Evolutionary conservation across 1,284 basidiomycete genomes (phyloP), one percentile per base, ranked within the genome.

Genomic region (Fomitiporia mediterranea): DNA sequence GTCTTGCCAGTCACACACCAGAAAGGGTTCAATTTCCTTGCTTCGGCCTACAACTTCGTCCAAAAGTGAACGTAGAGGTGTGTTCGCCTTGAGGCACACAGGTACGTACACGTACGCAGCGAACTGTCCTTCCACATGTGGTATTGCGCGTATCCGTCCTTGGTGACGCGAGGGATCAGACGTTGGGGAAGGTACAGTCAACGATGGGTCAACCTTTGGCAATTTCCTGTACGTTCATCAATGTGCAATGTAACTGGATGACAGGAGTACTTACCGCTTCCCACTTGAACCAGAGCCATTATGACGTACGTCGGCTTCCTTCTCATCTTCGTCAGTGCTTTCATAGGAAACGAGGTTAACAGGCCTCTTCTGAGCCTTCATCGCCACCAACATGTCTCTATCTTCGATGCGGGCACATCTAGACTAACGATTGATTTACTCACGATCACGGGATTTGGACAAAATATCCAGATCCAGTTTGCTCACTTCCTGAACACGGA

Each of bases 91-190:
- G 27, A 89, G 56, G 21, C 67, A 59, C 52, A 91, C 64, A 2
- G 84, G 79, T 8, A 90, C 74, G 66, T 87, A 93, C 56, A 92
- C 77, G 70, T 91, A 82, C 13, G 84, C 76, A 1, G 84, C 81
- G 66, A 81, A 92, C 67, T 91, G 89, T 0, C 91, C 91, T 27
- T 91, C 86, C 8, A 89, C 79, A 64, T 91, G 87, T 0, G 89
- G 87, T 0, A 71, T 74, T 0, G 80, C 74, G n/a, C 91, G 80
- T 51, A 74, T 73, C n/a, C 91, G 79, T 13, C 91, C 91, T 71
- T 91, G 89, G 65, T 93, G 90, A 8, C 81, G 70, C 3, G 80
- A 70, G 2, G 90, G 89, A 62, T 88, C 70, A 65, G 90, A 86
- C 6, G 77, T 63, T 0, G 83, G 85, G 0, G 62, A 63, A 28